These are phyloP conservation scores for Podaxis rugospora DNA, from an alignment of 768 basidiomycete genomes.

Conservation along the genomic window DNA sequence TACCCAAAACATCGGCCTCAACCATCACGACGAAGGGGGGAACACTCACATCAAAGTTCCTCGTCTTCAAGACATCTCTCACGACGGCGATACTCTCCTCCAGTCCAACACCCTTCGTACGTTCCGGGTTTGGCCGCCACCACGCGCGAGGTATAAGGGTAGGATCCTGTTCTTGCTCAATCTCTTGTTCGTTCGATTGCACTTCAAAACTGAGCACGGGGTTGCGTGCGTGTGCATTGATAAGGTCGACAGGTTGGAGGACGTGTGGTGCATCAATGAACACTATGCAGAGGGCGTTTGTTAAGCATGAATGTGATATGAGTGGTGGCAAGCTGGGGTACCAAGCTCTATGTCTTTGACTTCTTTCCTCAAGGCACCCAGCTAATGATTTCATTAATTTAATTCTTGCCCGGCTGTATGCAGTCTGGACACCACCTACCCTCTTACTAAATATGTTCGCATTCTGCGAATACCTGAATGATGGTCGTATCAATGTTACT, in stretches of 20 bases:
- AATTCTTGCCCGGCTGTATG: neutral
- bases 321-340: slow-evolving; percentile 19
- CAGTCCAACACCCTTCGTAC: slow-evolving; percentile 47
- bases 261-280: slow-evolving; percentile 71
- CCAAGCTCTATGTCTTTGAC: slow-evolving; percentile 65
- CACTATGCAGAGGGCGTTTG: slow-evolving; percentile 37
- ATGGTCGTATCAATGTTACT: neutral
- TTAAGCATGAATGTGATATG: neutral
- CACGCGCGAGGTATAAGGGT: slow-evolving; percentile 59
- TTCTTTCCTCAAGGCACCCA: slow-evolving; percentile 70
- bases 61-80: slow-evolving; percentile 46
- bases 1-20: slow-evolving; percentile 19
- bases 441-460: slow-evolving; percentile 67
- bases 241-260: slow-evolving; percentile 60
- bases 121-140: slow-evolving; percentile 54
- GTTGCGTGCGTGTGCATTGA: slow-evolving; percentile 13
- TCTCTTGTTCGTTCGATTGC: slow-evolving; percentile 33
- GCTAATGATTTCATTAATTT: slow-evolving; percentile 29
- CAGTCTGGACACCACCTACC: slow-evolving; percentile 31
- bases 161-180: slow-evolving; percentile 37
- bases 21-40: neutral
- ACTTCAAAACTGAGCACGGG: slow-evolving; percentile 22
- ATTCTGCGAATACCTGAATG: slow-evolving; percentile 65
- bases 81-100: slow-evolving; percentile 50
- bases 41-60: slow-evolving; percentile 57